Conservation (phyloP, 768 basidiomycete genomes). For the Boletus rex-veris region DNA sequence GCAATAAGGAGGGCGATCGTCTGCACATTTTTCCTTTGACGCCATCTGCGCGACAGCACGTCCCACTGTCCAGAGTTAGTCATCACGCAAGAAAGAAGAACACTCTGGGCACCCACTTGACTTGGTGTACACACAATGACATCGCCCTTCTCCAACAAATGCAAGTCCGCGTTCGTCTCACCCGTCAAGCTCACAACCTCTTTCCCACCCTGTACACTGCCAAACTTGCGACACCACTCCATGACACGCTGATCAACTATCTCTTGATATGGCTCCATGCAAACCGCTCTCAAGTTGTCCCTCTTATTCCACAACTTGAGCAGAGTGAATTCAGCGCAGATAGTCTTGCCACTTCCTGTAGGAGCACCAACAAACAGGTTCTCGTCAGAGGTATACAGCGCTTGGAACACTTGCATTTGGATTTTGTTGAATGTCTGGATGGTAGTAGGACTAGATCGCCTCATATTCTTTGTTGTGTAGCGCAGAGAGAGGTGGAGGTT, state of each 20-base stretch:
- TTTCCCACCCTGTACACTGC: constrained; percentile 82
- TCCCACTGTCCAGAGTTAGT: constrained; percentile 69
- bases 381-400: constrained; percentile 92
- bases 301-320: constrained; percentile 91
- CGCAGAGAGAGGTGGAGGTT: constrained; percentile 83
- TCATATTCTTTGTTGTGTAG: constrained; percentile 94
- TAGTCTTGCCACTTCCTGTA: constrained; percentile 95
- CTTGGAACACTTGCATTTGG: constrained; percentile 98
- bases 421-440: constrained; percentile 96
- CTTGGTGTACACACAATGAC: constrained; percentile 91
- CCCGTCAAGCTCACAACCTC: constrained; percentile 93
- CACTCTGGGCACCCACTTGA: constrained; percentile 51
- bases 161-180: constrained; percentile 88
- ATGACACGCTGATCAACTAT: constrained; percentile 90
- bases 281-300: constrained; percentile 81
- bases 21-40: constrained; percentile 95
- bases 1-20: constrained; percentile 90
- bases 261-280: constrained; percentile 95
- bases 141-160: constrained; percentile 86
- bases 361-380: constrained; percentile 97
- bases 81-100: background rate
- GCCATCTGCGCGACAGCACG: constrained; percentile 89
- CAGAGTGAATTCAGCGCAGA: constrained; percentile 95
- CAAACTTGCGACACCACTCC: constrained; percentile 89
- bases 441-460: constrained; percentile 71